Percentiles rank a stretch among this genome's conserved stretches.
phyloP scores from a whole-genome alignment of 2,329 filamentous ascomycete species.

The Orbilia blumenaviensis region DNA sequence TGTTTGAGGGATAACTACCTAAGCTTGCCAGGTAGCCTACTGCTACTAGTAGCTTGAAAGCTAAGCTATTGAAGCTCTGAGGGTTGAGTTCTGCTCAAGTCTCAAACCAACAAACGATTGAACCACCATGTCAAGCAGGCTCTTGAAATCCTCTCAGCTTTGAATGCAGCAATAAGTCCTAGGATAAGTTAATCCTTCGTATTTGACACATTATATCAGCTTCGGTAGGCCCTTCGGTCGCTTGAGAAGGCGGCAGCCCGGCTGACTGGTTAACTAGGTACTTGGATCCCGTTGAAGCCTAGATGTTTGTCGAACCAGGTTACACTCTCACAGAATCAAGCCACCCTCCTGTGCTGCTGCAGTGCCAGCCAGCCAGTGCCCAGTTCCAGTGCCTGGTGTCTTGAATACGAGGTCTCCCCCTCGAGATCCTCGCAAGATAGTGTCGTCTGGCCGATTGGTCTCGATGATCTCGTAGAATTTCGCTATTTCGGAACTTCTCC shows the following conservation, averaged over 20 bases:
- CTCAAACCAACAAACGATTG: background rate
- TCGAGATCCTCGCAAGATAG: background rate
- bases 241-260: background rate
- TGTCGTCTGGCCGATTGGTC: background rate
- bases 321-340: slow-evolving; percentile 8
- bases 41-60: background rate
- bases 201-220: background rate
- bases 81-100: background rate
- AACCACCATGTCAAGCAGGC: no score
- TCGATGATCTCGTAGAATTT: slow-evolving; percentile 13
- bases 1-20: background rate
- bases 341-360: background rate
- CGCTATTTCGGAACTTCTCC: slow-evolving; percentile 32
- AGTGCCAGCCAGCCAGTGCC: no score
- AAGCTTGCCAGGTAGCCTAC: background rate
- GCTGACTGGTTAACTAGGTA: slow-evolving; percentile 4
- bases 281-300: slow-evolving; percentile 12
- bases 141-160: no score
- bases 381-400: no score
- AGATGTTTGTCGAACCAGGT: slow-evolving; percentile 9
- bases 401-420: no score
- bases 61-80: background rate
- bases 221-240: background rate
- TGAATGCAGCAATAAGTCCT: no score
- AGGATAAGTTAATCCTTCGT: background rate